Evolutionary conservation across 305 asterid species (phyloP).

Genomic region (Lippia alba): DNA sequence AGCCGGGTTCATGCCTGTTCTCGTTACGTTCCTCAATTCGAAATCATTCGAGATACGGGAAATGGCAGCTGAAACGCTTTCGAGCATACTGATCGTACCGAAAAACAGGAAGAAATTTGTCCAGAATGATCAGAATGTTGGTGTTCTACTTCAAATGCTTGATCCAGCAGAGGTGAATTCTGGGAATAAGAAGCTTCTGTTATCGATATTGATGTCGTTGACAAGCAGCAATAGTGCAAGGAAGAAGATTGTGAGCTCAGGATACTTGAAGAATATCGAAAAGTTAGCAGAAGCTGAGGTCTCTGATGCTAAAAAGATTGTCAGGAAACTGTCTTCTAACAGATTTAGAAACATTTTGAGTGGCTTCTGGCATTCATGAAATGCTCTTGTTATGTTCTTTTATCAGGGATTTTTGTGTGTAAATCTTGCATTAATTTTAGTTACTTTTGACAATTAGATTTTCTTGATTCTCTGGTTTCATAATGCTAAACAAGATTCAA

Average conservation of each 20-base stretch:
- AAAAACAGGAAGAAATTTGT: conserved; percentile 72
- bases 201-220: conserved; percentile 76
- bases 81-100: conserved; percentile 64
- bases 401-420: conserved; percentile 27
- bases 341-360: conserved; percentile 62
- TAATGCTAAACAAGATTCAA: conserved; percentile 24
- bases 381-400: conserved; percentile 15
- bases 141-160: conserved; percentile 66
- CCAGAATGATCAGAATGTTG: conserved; percentile 71
- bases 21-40: conserved; percentile 69
- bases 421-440: conserved; percentile 33
- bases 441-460: conserved; percentile 33
- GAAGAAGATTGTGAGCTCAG: conserved; percentile 76
- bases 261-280: conserved; percentile 71
- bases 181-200: conserved; percentile 69
- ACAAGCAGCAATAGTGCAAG: conserved; percentile 79
- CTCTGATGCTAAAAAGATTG: conserved; percentile 84
- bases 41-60: conserved; percentile 71
- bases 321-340: conserved; percentile 60
- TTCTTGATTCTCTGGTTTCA: conserved; percentile 21
- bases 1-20: conserved; percentile 80
- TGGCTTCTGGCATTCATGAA: conserved; percentile 82
- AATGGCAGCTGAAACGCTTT: conserved; percentile 78
- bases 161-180: conserved; percentile 63
- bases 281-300: conserved; percentile 78